A percentile compares a stretch with the other conserved stretches of the same genome.
Conservation (phyloP, 495 filamentous ascomycete species). For the Penicillium maclennaniae region DNA sequence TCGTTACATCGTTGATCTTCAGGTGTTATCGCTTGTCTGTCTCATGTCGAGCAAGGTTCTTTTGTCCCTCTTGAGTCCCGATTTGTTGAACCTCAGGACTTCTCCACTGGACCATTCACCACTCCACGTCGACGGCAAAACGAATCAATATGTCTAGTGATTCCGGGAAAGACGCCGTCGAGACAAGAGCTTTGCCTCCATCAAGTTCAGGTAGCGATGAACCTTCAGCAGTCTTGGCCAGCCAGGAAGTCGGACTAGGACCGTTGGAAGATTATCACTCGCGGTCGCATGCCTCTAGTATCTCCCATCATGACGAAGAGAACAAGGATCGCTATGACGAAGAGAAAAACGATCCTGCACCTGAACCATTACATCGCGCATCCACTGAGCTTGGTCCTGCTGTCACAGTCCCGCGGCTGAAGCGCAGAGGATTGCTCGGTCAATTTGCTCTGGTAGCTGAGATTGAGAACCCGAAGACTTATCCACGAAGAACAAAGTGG, state of each 20-base stretch:
- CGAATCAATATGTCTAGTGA: constrained; percentile 4
- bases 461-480: constrained; percentile 70
- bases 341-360: constrained; percentile 21
- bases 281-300: constrained; percentile 13
- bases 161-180: neutral
- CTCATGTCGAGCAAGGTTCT: neutral
- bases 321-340: constrained; percentile 18
- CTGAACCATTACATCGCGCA: constrained; percentile 9
- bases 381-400: constrained; percentile 27
- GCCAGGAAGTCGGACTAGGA: constrained; percentile 1
- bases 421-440: constrained; percentile 73
- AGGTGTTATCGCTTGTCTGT: neutral
- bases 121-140: neutral
- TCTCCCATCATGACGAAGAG: constrained; percentile 9
- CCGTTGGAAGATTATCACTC: constrained; percentile 2
- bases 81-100: neutral
- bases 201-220: neutral
- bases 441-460: constrained; percentile 77
- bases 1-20: constrained; percentile 8
- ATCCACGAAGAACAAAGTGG: constrained; percentile 74
- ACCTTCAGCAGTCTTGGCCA: neutral
- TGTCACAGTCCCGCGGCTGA: constrained; percentile 53
- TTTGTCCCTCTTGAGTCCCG: neutral
- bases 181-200: constrained; percentile 1
- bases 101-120: neutral